phyloP scores from a whole-genome alignment of 805 yeast genomes.

The Novakomyces olei region DNA sequence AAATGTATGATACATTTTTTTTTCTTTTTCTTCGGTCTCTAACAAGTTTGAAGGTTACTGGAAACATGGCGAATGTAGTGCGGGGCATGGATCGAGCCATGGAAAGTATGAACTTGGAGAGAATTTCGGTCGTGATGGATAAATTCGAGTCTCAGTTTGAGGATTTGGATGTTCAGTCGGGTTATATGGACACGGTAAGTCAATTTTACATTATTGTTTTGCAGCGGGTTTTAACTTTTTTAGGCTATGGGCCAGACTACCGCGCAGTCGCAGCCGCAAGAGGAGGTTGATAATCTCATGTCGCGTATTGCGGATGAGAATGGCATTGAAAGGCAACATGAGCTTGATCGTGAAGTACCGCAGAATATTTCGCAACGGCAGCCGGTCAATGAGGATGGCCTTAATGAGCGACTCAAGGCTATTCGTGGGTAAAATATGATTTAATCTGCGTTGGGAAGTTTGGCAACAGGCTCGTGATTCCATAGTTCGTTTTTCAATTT shows the following conservation, averaged over 20 bases:
- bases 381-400: too few species aligned
- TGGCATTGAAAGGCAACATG: slow-evolving; percentile 82
- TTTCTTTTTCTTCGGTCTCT: background rate
- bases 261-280: slow-evolving; percentile 81
- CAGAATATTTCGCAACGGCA: too few species aligned
- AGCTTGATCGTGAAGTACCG: too few species aligned
- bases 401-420: too few species aligned
- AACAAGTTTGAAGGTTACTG: slow-evolving; percentile 38
- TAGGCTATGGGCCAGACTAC: slow-evolving; percentile 63
- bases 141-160: slow-evolving; percentile 91
- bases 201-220: background rate
- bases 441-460: too few species aligned
- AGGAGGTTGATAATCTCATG: slow-evolving; percentile 77
- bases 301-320: slow-evolving; percentile 93
- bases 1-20: slow-evolving; percentile 5
- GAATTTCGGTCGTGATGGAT: slow-evolving; percentile 86
- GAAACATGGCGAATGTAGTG: slow-evolving; percentile 81
- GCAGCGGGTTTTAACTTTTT: background rate
- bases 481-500: too few species aligned
- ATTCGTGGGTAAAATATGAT: too few species aligned
- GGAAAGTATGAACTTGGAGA: slow-evolving; percentile 85
- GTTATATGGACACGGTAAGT: slow-evolving; percentile 51
- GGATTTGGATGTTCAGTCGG: slow-evolving; percentile 80
- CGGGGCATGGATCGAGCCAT: slow-evolving; percentile 91
- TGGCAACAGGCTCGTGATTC: too few species aligned